Conservation (phyloP, 164 flowering plant genomes). For the Dillenia turbinata region DNA sequence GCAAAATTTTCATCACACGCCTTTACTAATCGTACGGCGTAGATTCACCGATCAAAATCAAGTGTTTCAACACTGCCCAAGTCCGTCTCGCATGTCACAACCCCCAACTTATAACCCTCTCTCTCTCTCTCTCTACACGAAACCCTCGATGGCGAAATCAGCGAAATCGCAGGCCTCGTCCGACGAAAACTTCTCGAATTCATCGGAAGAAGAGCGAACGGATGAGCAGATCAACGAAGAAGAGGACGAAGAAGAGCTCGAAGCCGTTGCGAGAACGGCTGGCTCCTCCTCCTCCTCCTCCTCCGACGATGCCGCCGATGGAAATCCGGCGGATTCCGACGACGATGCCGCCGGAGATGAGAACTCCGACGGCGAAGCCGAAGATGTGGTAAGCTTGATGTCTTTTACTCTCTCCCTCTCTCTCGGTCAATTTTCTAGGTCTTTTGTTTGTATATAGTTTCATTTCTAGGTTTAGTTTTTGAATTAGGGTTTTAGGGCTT, state of each 20-base stretch:
- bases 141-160: constrained; percentile 53
- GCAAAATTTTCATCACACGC: too few species aligned
- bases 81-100: too few species aligned
- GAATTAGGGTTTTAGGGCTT: background rate
- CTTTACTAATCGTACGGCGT: too few species aligned
- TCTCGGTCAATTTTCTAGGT: background rate
- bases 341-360: constrained; percentile 17
- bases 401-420: too few species aligned
- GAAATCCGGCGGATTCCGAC: constrained; percentile 16
- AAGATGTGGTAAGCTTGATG: constrained; percentile 31
- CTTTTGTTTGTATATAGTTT: background rate
- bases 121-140: background rate
- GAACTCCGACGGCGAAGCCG: constrained; percentile 29
- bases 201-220: constrained; percentile 59
- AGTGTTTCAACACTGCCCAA: too few species aligned
- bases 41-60: too few species aligned
- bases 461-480: constrained; percentile 1
- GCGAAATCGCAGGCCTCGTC: constrained; percentile 38
- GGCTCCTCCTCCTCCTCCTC: too few species aligned
- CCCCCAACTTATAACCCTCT: background rate
- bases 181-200: constrained; percentile 45
- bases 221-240: constrained; percentile 48
- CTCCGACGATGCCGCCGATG: background rate
- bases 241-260: constrained; percentile 84
- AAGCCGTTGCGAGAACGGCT: constrained; percentile 71